Conservation (phyloP, 306 rosid genomes). For the Betula pendula region DNA sequence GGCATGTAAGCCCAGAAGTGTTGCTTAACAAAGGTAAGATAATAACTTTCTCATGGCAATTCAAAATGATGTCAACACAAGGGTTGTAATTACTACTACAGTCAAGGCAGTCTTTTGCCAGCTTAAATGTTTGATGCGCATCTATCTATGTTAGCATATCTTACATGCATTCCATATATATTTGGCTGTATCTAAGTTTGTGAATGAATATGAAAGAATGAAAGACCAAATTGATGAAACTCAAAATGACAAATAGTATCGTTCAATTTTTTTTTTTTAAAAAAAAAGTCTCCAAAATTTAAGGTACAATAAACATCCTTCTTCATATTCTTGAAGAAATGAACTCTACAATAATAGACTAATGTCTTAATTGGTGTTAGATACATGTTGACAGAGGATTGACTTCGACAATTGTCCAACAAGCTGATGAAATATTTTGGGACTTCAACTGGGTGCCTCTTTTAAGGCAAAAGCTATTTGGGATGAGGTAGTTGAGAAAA, state of each 20-base stretch:
- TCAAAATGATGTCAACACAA: neutral
- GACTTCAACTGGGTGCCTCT: too few relatives aligned
- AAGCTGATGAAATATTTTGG: neutral
- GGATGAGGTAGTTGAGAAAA: too few relatives aligned
- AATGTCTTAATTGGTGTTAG: neutral
- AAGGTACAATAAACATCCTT: neutral
- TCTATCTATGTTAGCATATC: neutral
- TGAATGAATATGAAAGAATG: neutral
- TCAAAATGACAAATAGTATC: neutral
- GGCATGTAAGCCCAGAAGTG: slow-evolving; percentile 13
- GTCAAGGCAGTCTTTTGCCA: neutral
- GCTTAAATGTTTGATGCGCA: neutral
- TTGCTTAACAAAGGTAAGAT: slow-evolving; percentile 14
- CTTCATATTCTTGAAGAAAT: neutral
- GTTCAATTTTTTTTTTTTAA: too few relatives aligned
- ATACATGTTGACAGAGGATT: neutral
- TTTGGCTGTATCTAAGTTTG: neutral
- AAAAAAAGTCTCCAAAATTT: neutral
- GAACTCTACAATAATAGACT: neutral
- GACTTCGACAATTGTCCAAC: neutral
- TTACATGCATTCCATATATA: neutral
- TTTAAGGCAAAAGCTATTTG: too few relatives aligned
- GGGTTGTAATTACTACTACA: neutral
- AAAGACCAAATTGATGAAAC: neutral
- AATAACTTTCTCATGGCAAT: neutral